Evolutionary conservation across 2,329 filamentous ascomycete species (phyloP), one percentile per base, ranked within the genome.

Genomic region (Penicillium brasilianum): DNA sequence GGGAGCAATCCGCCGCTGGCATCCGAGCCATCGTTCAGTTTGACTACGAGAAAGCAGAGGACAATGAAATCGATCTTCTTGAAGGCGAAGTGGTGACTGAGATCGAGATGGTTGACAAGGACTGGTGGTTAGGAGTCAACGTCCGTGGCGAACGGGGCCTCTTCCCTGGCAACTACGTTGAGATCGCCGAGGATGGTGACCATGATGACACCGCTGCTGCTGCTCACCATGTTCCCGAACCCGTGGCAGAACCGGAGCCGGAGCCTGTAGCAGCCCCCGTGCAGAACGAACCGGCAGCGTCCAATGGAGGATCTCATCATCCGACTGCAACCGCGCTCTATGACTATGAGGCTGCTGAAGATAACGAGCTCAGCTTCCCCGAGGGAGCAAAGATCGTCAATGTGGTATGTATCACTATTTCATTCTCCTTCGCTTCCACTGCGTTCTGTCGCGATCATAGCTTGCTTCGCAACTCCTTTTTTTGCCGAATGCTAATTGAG

Each of bases 101-200:
- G 74, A 97, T 99, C 71, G 92, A 98, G 65, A 96, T 96, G 91
- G 92, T 99, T 2, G 95, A 98, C 70, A 90, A 96, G 55, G 94
- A 99, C 75, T 99, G 95, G 95, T 99, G 95, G 95, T 90, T 97
- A 86, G 95, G 96, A 46, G 91, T 90, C 67, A 99, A 98, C 80
- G 81, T 85, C 22, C 84, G 83, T 63, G 95, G 95, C 69, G 92
- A 97, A 77, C 89, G 84, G 60, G 95, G 95, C 51, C 83, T 99
- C 37, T 98, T 99, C 84, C 95, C 95, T 5, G 95, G 92, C 81
- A 98, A 97, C 82, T 99, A 99, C 68, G 94, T 99, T 56, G 93
- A 97, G 76, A 77, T 97, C 22, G 83, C 95, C 37, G 89, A 90
- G 39, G 89, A 85, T 25, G 84, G 86, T 25, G 52, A 54, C 14